Base-by-base conservation (phyloP, 2,329 filamentous ascomycete genomes). In the Niveomyces coronatus region DNA sequence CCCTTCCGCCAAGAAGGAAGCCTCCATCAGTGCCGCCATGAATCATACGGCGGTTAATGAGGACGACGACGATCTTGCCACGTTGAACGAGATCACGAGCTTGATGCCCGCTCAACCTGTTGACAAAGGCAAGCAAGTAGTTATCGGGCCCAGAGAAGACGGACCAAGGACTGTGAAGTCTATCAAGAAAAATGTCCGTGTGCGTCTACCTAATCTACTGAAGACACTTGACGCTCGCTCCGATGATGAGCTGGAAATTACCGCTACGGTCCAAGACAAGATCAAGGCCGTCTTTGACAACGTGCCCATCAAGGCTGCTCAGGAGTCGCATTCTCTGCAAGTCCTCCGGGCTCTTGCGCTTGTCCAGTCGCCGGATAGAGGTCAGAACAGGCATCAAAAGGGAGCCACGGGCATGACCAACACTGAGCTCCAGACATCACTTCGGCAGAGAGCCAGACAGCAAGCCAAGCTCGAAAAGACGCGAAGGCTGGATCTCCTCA, bases 391-490 rank as follows among this genome's bases (percentile, higher is more conserved):
- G 27, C 54, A 61, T 27, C 15, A 16, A 18, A 63, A 61, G 38
- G 61, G 61, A 15, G 70, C 65, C 42, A 63, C 62, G 31, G 68
- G 67, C 8, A 82, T 94, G 67, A 85, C 76, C 7, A 65, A 70
- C 0, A 72, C 69, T 19, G 77, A 91, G 47, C 69, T 94, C 38
- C 77, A 88, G 31, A 63, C 69, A 9, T 71, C 67, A 23, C 64
- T 96, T 7, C 68, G 82, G 26, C 73, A 76, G 46, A 79, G 79
- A 44, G 87, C 86, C 5, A 77, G 85, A 31, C 71, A 82, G 43
- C 91, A 98, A 58, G 88, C 87, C 31, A 77, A 77, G 43, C 61
- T 74, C 29, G 86, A 91, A 55, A 79, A 85, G 37, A 76, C 85
- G 43, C 79, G 85, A 47, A 81, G 81, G 39, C 71, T 96, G 15